Evolutionary conservation across 805 yeast genomes (phyloP).

Genomic region (Yarrowia sp.): DNA sequence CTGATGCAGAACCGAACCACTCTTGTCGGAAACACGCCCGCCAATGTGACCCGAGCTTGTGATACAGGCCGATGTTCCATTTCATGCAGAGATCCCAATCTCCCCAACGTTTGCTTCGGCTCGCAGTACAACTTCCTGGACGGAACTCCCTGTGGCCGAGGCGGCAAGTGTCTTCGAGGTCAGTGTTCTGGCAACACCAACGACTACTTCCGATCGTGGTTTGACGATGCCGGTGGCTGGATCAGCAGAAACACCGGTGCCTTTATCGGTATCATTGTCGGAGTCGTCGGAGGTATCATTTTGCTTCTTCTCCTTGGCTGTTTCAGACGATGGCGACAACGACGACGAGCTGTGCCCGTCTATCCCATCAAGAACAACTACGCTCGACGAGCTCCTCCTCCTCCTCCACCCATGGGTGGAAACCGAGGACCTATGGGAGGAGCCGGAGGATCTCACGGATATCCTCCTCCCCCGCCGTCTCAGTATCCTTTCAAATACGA

Average conservation of each 20-base stretch:
- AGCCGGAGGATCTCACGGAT: neutral
- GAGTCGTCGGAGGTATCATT: constrained; percentile 30
- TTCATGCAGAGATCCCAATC: constrained; percentile 32
- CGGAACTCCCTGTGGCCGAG: constrained; percentile 38
- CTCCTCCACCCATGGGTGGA: neutral
- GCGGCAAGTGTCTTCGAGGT: constrained; percentile 36
- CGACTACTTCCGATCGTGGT: constrained; percentile 28
- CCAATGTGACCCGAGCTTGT: constrained; percentile 36
- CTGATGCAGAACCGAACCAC: constrained; percentile 33
- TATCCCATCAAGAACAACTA: neutral
- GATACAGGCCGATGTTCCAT: constrained; percentile 32
- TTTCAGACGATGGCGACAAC: constrained; percentile 19
- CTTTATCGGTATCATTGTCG: constrained; percentile 31
- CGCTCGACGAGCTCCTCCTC: constrained; percentile 10
- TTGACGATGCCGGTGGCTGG: constrained; percentile 29
- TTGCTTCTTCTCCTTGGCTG: neutral
- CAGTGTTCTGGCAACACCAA: constrained; percentile 35
- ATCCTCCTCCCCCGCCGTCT: constrained; percentile 21
- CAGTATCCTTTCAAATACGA: constrained; percentile 17
- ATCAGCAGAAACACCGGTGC: constrained; percentile 29
- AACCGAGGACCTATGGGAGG: neutral
- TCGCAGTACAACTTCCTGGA: constrained; percentile 37
- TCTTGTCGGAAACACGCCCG: constrained; percentile 27
- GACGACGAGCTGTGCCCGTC: neutral
- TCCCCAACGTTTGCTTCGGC: constrained; percentile 33